Evolutionary conservation across 2,329 filamentous ascomycete genomes (phyloP).

Genomic region (Calonectria honghensis): DNA sequence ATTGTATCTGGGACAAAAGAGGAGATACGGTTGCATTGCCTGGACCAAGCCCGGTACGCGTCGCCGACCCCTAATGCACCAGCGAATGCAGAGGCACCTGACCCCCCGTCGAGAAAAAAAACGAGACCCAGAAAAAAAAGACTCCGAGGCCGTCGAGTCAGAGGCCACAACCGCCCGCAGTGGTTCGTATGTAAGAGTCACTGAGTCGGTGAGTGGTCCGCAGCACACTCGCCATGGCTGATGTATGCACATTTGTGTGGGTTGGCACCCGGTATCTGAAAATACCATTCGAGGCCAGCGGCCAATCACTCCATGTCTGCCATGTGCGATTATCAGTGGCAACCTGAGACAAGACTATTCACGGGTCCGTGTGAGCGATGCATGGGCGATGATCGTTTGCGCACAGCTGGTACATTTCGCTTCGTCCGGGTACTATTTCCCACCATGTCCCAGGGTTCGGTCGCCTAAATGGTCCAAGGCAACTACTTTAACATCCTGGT

Average conservation of each 20-base stretch:
- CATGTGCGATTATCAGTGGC: constrained; percentile 10
- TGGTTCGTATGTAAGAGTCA: constrained; percentile 53
- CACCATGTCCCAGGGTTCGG: constrained; percentile 16
- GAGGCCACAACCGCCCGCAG: constrained; percentile 46
- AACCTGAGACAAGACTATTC: constrained; percentile 7
- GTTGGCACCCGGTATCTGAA: background rate
- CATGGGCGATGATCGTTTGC: constrained; percentile 9
- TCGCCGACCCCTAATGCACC: constrained; percentile 31
- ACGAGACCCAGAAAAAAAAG: constrained; percentile 33
- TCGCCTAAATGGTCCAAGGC: constrained; percentile 14
- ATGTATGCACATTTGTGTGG: constrained; percentile 23
- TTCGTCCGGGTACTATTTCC: constrained; percentile 11
- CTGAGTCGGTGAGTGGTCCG: constrained; percentile 54
- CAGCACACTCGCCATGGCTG: constrained; percentile 38
- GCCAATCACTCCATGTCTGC: constrained; percentile 2
- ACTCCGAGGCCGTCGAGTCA: constrained; percentile 39
- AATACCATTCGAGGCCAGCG: background rate
- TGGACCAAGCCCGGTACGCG: constrained; percentile 35
- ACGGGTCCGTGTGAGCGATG: constrained; percentile 12
- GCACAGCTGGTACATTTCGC: constrained; percentile 18
- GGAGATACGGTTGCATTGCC: constrained; percentile 32
- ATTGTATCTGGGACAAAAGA: constrained; percentile 38
- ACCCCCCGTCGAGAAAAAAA: constrained; percentile 19
- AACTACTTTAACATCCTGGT: constrained; percentile 18
- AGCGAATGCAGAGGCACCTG: constrained; percentile 33